Percentiles rank a stretch among this genome's conserved stretches.
Conservation (phyloP, 2,329 filamentous ascomycete genomes). For the Pyricularia pennisetigena region DNA sequence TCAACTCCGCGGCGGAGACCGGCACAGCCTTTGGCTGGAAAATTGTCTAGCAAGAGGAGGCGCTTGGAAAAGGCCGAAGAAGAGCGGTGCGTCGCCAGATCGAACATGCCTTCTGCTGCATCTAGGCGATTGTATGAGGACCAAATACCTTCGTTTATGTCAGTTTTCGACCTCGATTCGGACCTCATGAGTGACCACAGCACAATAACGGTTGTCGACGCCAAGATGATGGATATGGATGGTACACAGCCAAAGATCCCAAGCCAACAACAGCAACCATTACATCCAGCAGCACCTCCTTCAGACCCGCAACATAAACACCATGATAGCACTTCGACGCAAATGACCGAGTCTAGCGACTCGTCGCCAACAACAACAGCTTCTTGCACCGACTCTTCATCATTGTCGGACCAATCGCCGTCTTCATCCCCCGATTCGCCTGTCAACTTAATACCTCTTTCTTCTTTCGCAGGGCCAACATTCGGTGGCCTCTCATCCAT, state of each 20-base stretch:
- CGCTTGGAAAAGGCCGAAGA: slow-evolving; percentile 1
- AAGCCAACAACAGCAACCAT: slow-evolving; percentile 20
- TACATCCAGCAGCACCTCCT: slow-evolving; percentile 29
- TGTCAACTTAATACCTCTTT: slow-evolving; percentile 57
- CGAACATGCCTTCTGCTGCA: slow-evolving; percentile 27
- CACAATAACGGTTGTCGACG: slow-evolving; percentile 43
- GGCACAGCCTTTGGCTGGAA: background rate
- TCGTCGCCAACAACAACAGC: slow-evolving; percentile 92
- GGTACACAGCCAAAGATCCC: slow-evolving; percentile 25
- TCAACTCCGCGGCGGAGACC: background rate
- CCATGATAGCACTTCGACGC: slow-evolving; percentile 68
- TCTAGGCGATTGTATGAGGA: slow-evolving; percentile 54
- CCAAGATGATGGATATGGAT: slow-evolving; percentile 40
- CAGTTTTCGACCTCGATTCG: slow-evolving; percentile 58
- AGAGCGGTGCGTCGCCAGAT: background rate
- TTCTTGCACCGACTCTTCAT: slow-evolving; percentile 85
- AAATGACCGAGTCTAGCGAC: slow-evolving; percentile 74
- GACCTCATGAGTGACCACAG: slow-evolving; percentile 43
- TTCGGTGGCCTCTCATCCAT: slow-evolving; percentile 38
- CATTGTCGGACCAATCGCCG: slow-evolving; percentile 76
- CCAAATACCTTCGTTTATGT: slow-evolving; percentile 68
- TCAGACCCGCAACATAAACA: slow-evolving; percentile 54
- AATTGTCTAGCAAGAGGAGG: slow-evolving; percentile 6
- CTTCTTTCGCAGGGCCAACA: slow-evolving; percentile 54
- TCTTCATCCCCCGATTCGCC: slow-evolving; percentile 90